phyloP scores from a whole-genome alignment of 257 asterid species.

The Verbascum thapsus region DNA sequence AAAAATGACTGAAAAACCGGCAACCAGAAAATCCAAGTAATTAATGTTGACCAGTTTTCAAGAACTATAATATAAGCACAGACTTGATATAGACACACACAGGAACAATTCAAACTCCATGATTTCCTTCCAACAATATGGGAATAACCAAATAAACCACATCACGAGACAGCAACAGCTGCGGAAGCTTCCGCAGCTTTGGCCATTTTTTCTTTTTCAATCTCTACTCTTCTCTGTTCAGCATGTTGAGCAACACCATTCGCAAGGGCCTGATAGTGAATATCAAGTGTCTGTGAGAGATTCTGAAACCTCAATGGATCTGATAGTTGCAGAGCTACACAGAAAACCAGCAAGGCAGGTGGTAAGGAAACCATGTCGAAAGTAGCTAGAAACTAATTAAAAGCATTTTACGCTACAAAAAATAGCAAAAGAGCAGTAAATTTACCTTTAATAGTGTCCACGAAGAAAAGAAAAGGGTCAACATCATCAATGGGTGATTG shows the following conservation, averaged over 20 bases:
- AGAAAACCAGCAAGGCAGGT: slow-evolving; percentile 17
- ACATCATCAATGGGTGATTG: slow-evolving; percentile 97
- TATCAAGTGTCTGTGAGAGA: slow-evolving; percentile 80
- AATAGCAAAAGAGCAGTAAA: neutral
- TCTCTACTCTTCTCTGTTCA: slow-evolving; percentile 70
- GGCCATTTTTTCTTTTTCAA: slow-evolving; percentile 75
- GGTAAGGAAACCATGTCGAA: slow-evolving; percentile 16
- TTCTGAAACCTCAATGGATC: slow-evolving; percentile 88
- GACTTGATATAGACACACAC: slow-evolving; percentile 32
- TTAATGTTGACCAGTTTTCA: slow-evolving; percentile 22
- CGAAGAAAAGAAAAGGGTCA: slow-evolving; percentile 92
- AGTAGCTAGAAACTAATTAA: neutral
- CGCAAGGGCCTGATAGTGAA: slow-evolving; percentile 85
- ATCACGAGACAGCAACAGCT: slow-evolving; percentile 54
- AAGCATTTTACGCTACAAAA: neutral
- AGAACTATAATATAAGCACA: slow-evolving; percentile 23
- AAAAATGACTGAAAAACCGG: slow-evolving; percentile 28
- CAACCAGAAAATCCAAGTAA: slow-evolving; percentile 28
- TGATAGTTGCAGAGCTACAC: slow-evolving; percentile 75
- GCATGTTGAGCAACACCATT: slow-evolving; percentile 97
- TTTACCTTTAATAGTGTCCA: slow-evolving; percentile 81
- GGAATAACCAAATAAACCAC: slow-evolving; percentile 43
- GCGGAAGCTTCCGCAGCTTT: slow-evolving; percentile 65
- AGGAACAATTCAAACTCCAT: slow-evolving; percentile 37
- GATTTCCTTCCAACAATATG: slow-evolving; percentile 41